Evolutionary conservation across 2,329 filamentous ascomycete genomes (phyloP).

Genomic region (Thielaviopsis musarum): DNA sequence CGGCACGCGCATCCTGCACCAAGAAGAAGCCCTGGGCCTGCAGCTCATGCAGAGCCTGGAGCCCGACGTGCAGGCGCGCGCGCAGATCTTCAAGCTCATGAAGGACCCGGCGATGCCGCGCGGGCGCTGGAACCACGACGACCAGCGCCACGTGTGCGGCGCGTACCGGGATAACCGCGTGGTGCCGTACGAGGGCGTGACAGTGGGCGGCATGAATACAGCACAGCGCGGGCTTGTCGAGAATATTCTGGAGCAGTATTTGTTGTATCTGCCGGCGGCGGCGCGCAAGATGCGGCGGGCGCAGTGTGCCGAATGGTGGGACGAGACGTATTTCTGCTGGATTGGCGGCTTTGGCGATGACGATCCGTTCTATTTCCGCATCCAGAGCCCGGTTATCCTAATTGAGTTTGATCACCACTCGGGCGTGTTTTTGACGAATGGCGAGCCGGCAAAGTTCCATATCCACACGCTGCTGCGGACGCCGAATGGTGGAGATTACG

Average conservation of each 20-base stretch:
- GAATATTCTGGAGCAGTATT: slow-evolving; percentile 44
- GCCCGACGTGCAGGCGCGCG: slow-evolving; percentile 26
- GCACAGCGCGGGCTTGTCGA: slow-evolving; percentile 38
- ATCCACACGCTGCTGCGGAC: slow-evolving; percentile 58
- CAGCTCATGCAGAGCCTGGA: slow-evolving; percentile 49
- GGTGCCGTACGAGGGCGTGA: slow-evolving; percentile 56
- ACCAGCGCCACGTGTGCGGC: slow-evolving; percentile 62
- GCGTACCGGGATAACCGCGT: slow-evolving; percentile 64
- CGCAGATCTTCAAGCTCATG: slow-evolving; percentile 42
- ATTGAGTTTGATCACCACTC: slow-evolving; percentile 69
- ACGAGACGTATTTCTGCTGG: slow-evolving; percentile 68
- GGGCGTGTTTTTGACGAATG: slow-evolving; percentile 59
- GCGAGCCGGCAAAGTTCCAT: slow-evolving; percentile 59
- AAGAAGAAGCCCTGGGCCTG: slow-evolving; percentile 48
- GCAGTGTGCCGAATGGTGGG: slow-evolving; percentile 36
- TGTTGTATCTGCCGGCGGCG: slow-evolving; percentile 46
- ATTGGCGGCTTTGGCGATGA: slow-evolving; percentile 51
- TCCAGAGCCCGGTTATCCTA: slow-evolving; percentile 60
- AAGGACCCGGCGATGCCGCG: slow-evolving; percentile 48
- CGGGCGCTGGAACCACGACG: slow-evolving; percentile 64
- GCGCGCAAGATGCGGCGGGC: slow-evolving; percentile 38
- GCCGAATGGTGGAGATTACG: slow-evolving; percentile 65
- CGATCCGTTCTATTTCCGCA: slow-evolving; percentile 61
- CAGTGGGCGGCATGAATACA: slow-evolving; percentile 29
- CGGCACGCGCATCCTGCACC: slow-evolving; percentile 49